Conservation (phyloP, 2,329 filamentous ascomycete genomes). For the Penicillium hordei region DNA sequence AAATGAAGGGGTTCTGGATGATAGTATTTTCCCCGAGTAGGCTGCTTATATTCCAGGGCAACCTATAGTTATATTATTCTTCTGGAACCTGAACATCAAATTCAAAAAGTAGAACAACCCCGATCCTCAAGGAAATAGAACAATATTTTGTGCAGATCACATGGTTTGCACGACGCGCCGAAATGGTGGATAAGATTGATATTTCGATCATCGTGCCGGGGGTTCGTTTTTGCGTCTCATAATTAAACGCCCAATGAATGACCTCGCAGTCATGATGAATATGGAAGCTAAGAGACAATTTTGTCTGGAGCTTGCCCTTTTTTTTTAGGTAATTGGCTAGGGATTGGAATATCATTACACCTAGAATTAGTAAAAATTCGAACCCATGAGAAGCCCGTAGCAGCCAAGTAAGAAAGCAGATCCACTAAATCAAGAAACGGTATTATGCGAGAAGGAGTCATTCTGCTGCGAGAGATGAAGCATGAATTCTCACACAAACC, state of each 20-base stretch:
- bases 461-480: not conserved
- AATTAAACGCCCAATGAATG: not conserved
- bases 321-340: no score
- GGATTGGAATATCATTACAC: no score
- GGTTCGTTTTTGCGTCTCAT: not conserved
- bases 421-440: not conserved
- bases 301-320: no score
- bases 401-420: no score
- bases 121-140: no score
- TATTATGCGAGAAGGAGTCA: not conserved
- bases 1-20: no score
- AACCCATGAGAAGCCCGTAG: no score
- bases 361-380: no score
- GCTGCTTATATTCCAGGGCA: not conserved
- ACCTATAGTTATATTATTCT: not conserved
- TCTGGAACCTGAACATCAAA: not conserved
- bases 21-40: no score
- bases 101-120: not conserved
- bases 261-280: not conserved
- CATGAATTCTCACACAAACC: not conserved
- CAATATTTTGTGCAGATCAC: not conserved
- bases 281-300: not conserved
- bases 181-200: not conserved
- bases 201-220: not conserved
- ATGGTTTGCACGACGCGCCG: not conserved